Percentiles rank a stretch among this genome's conserved stretches.
phyloP scores from a whole-genome alignment of 83 land plant species.

The Picea engelmannii region DNA sequence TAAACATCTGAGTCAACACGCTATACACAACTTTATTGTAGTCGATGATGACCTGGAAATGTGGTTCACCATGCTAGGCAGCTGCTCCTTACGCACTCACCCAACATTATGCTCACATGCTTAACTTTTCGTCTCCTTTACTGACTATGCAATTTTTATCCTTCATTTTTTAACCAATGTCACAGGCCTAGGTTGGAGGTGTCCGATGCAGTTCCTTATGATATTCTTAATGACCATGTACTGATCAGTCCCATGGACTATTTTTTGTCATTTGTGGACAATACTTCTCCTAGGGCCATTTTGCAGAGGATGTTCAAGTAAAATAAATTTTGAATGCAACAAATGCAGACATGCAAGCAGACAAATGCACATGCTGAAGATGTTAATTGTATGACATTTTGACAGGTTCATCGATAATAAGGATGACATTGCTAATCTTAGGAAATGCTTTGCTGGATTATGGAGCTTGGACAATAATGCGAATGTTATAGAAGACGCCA shows the following conservation, averaged over 20 bases:
- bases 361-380: background rate
- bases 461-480: constrained; percentile 84
- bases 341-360: no score
- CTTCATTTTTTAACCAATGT: background rate
- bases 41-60: background rate
- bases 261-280: no score
- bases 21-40: background rate
- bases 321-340: no score
- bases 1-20: no score
- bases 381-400: constrained; percentile 1
- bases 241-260: no score
- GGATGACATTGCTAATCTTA: constrained; percentile 62
- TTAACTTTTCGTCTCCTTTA: background rate
- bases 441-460: constrained; percentile 94
- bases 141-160: background rate
- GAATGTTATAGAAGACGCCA: constrained; percentile 58
- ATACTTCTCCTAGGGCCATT: no score
- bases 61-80: background rate
- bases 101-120: background rate
- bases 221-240: no score
- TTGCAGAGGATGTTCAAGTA: no score
- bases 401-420: constrained; percentile 76
- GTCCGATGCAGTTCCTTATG: no score
- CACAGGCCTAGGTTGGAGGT: no score
- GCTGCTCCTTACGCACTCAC: background rate